These are phyloP conservation scores for Exobasidium cylindrosporum DNA, from an alignment of 1,284 basidiomycete species.

Conservation along the genomic window DNA sequence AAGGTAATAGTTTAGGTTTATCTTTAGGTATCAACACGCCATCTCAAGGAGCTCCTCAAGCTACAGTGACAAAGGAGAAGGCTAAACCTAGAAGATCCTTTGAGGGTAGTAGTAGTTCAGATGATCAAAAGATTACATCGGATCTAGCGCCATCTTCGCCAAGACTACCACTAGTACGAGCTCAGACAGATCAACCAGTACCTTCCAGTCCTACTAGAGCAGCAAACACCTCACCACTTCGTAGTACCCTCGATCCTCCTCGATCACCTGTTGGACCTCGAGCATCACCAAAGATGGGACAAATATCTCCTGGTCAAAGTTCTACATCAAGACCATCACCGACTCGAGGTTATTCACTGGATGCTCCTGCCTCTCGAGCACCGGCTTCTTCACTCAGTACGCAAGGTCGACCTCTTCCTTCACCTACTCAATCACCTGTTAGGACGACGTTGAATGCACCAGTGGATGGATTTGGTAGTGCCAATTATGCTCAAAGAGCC, in stretches of 20 bases:
- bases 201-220: background rate
- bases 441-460: slow-evolving; percentile 1
- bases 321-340: background rate
- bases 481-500: slow-evolving; percentile 6
- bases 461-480: slow-evolving; percentile 8
- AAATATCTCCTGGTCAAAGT: too few relatives aligned
- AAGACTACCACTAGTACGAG: background rate
- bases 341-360: slow-evolving; percentile 2
- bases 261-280: background rate
- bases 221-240: background rate
- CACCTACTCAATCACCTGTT: slow-evolving; percentile 7
- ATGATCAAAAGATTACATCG: background rate
- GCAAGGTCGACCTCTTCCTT: slow-evolving; percentile 2
- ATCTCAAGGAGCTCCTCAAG: background rate
- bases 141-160: background rate
- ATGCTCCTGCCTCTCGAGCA: background rate
- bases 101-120: background rate
- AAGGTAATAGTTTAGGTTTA: slow-evolving; percentile 19
- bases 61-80: background rate
- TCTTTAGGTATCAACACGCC: slow-evolving; percentile 15
- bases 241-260: background rate
- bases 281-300: background rate
- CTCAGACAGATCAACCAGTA: background rate
- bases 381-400: background rate
- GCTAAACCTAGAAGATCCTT: background rate